Evolutionary conservation across 2,329 filamentous ascomycete genomes (phyloP), one percentile per base, ranked within the genome.

Genomic region (Paraphoma chrysanthemicola): DNA sequence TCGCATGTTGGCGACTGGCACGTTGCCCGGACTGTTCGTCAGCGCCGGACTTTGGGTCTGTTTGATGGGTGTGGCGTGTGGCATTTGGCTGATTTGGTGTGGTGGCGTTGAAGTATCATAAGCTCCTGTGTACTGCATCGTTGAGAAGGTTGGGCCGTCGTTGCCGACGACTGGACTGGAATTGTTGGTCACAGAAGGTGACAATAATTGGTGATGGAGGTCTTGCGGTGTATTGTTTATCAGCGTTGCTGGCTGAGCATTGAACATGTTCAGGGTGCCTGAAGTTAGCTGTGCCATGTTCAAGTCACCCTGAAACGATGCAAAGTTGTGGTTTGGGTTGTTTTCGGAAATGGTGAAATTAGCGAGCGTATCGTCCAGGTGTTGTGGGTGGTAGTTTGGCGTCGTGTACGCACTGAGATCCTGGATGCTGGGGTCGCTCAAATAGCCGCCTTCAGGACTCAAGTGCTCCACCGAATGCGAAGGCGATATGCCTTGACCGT

Each of bases 21-120:
- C 53, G n/a, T 66, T 68, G 31, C 69, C 66, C 28, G 75, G 72
- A 43, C 74, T 78, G 51, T 74, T 75, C 7, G 75, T 77, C 52
- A 76, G 56, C 28, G 75, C 70, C n/a, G 75, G 75, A 51, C 75
- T 77, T 50, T 76, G 74, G 18, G 70, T 68, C 47, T 76, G 74
- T 52, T 71, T 74, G 33, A 59, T 68, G 6, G 72, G 73, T 28
- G 70, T 74, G 5, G 66, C 68, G 14, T 72, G 66, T 17, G 62
- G 58, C 28, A 57, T 44, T 14, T 66, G 64, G 8, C 52, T 47
- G n/a, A 57, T 38, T 18, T 66, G 66, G 14, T 47, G 65, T 17
- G 74, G 70, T n/a, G 72, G 69, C 16, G 72, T 70, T 23, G 69
- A 70, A 6, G 38, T 54, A 3, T 29, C 38, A 36, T 65, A 64